These are phyloP conservation scores for Ottelia alismoides DNA, from an alignment of 106 monocot species.

Conservation along the genomic window DNA sequence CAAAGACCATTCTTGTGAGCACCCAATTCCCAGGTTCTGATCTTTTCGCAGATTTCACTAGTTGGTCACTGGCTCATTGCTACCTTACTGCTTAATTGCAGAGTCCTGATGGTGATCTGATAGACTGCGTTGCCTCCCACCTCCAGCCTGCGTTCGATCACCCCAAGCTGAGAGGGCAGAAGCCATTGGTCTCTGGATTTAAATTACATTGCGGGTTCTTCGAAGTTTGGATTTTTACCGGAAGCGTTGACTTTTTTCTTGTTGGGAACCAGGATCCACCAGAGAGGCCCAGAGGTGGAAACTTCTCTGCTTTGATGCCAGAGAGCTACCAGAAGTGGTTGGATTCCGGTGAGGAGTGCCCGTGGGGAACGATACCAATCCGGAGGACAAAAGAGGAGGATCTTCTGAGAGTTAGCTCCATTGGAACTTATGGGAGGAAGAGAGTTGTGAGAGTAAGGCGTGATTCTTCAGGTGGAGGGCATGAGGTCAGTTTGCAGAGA, in stretches of 20 bases:
- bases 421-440: conserved; percentile 39
- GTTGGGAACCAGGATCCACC: conserved; percentile 56
- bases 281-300: conserved; percentile 54
- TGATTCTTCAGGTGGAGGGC: conserved; percentile 40
- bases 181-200: conserved; percentile 33
- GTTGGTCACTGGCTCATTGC: no score
- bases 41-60: background rate
- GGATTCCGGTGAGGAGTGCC: conserved; percentile 46
- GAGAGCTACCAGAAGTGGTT: conserved; percentile 47
- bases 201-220: background rate
- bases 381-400: conserved; percentile 43
- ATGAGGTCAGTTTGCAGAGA: conserved; percentile 90
- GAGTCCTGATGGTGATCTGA: conserved; percentile 88
- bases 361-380: conserved; percentile 50
- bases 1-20: conserved; percentile 72
- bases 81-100: conserved; percentile 23
- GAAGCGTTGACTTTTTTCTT: no score
- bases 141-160: conserved; percentile 94
- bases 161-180: conserved; percentile 56
- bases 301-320: background rate
- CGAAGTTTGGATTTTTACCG: background rate
- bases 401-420: conserved; percentile 43
- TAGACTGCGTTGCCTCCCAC: conserved; percentile 80
- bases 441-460: conserved; percentile 16
- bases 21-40: background rate